Percentiles rank a stretch among this genome's conserved stretches.
phyloP scores from a whole-genome alignment of 352 stramenopile species.

The Phytophthora europaea region DNA sequence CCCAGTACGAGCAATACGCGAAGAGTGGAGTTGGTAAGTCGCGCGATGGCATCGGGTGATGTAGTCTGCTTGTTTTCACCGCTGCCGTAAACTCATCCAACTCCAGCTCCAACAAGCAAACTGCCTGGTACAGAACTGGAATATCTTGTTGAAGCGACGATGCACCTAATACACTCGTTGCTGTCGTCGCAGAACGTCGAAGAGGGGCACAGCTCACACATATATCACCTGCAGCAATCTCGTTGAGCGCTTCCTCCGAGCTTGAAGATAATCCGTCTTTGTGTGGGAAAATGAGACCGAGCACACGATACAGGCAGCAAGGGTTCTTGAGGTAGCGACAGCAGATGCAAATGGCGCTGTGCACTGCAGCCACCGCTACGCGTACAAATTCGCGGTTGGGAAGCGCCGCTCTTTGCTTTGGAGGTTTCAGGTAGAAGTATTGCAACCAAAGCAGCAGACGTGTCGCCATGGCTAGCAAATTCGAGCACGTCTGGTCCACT shows the following conservation, averaged over 20 bases:
- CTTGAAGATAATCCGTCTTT: slow-evolving; percentile 68
- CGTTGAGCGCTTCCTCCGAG: slow-evolving; percentile 57
- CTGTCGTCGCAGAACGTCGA: slow-evolving; percentile 20
- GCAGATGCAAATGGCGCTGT: slow-evolving; percentile 80
- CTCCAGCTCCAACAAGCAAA: slow-evolving; percentile 65
- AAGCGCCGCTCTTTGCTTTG: slow-evolving; percentile 40
- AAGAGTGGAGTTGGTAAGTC: slow-evolving; percentile 45
- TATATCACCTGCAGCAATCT: slow-evolving; percentile 62
- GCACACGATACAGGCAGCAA: slow-evolving; percentile 75
- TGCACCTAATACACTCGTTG: slow-evolving; percentile 10
- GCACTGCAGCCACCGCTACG: slow-evolving; percentile 70
- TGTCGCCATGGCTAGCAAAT: slow-evolving; percentile 65
- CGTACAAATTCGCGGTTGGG: slow-evolving; percentile 65
- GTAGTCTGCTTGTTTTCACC: slow-evolving; percentile 76
- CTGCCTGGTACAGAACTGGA: slow-evolving; percentile 62
- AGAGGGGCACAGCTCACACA: slow-evolving; percentile 60
- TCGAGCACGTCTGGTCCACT: slow-evolving; percentile 72
- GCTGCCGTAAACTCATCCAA: slow-evolving; percentile 67
- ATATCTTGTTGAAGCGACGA: slow-evolving; percentile 77
- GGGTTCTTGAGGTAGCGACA: slow-evolving; percentile 71
- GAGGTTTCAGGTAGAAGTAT: slow-evolving; percentile 67
- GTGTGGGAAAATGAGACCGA: slow-evolving; percentile 79
- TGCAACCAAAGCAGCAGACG: slow-evolving; percentile 72
- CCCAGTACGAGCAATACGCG: slow-evolving; percentile 83
- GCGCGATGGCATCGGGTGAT: slow-evolving; percentile 44